A percentile compares a stretch with the other conserved stretches of the same genome.
These are phyloP conservation scores for Solanum pinnatisectum DNA, from an alignment of 257 asterid genomes.

Conservation along the genomic window DNA sequence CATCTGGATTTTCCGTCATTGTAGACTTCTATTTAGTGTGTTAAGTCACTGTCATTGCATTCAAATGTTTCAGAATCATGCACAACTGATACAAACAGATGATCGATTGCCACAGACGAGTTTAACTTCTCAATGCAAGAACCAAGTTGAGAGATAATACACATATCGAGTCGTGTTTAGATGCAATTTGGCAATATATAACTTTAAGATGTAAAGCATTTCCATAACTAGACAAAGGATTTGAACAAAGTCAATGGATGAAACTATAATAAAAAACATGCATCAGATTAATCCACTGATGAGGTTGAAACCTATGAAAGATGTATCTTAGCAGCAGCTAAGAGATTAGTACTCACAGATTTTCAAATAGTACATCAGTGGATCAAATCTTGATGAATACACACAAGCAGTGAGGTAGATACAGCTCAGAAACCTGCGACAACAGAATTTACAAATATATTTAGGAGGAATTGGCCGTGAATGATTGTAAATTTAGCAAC, in stretches of 20 bases:
- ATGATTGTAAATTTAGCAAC: neutral
- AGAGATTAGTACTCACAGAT: conserved; percentile 28
- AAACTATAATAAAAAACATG: neutral
- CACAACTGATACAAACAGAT: neutral
- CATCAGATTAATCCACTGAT: neutral
- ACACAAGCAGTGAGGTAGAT: conserved; percentile 32
- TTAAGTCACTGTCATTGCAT: conserved; percentile 26
- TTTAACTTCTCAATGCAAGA: neutral
- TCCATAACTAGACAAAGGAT: neutral
- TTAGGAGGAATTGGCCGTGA: neutral
- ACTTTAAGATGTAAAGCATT: neutral
- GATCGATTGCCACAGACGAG: neutral
- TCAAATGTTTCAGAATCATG: conserved; percentile 16
- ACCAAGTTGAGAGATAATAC: neutral
- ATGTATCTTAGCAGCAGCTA: neutral
- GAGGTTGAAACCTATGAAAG: neutral
- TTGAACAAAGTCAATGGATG: neutral
- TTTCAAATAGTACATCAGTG: conserved; percentile 32
- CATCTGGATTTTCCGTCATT: conserved; percentile 52
- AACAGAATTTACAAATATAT: neutral
- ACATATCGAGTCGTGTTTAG: neutral
- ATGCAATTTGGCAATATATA: neutral
- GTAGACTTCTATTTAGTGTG: conserved; percentile 25
- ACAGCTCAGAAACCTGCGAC: neutral
- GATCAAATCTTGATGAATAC: conserved; percentile 43